Conservation (phyloP, 768 basidiomycete species). For the Kwoniella mangroviensis region DNA sequence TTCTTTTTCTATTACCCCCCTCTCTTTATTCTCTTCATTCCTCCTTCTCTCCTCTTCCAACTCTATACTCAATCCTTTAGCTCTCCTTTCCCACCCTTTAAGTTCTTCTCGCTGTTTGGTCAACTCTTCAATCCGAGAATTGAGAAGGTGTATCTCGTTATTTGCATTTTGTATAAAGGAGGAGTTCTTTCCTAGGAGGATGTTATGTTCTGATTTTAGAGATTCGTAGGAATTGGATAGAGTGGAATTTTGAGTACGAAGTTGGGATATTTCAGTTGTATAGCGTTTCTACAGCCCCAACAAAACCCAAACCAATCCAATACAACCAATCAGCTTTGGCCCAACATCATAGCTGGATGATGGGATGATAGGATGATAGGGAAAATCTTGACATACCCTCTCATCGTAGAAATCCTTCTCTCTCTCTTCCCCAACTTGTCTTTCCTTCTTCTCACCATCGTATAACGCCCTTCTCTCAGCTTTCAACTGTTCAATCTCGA, state of each 20-base stretch:
- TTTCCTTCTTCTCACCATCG: conserved; percentile 37
- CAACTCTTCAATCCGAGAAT: conserved; percentile 27
- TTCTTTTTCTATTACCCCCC: conserved; percentile 22
- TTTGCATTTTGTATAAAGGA: conserved; percentile 16
- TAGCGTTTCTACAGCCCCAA: conserved; percentile 7
- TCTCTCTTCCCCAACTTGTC: conserved; percentile 34
- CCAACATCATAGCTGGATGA: background rate
- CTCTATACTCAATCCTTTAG: conserved; percentile 41
- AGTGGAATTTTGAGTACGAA: conserved; percentile 22
- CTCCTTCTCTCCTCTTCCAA: conserved; percentile 48
- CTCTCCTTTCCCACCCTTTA: conserved; percentile 38
- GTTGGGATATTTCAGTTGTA: conserved; percentile 16
- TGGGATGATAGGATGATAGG: background rate
- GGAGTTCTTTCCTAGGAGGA: conserved; percentile 31
- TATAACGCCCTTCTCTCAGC: conserved; percentile 41
- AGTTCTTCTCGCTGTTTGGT: conserved; percentile 35
- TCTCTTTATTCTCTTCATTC: conserved; percentile 29
- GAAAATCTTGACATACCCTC: conserved; percentile 28
- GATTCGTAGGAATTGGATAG: conserved; percentile 17
- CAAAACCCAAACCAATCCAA: background rate
- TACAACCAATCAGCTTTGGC: conserved; percentile 9
- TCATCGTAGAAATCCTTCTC: conserved; percentile 44
- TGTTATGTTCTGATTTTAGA: conserved; percentile 29
- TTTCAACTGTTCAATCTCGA: conserved; percentile 43
- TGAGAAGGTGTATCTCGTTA: conserved; percentile 21